Base-by-base conservation (phyloP, 164 flowering plant genomes). In the Pachysandra terminalis region DNA sequence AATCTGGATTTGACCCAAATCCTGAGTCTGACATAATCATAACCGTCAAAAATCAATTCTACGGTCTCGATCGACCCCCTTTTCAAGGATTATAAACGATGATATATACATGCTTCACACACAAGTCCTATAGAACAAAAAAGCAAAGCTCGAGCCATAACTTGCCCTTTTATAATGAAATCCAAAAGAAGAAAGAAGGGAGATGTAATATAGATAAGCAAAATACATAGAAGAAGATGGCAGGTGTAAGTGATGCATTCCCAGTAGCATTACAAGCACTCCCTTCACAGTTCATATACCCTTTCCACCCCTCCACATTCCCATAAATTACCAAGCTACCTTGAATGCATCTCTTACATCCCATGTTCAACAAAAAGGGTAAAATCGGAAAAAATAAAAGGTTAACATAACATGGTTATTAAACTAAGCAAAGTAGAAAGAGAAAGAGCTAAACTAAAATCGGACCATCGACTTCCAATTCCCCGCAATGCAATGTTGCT, bases 391-490 rank as follows among this genome's bases (percentile, higher is more conserved):
- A 61, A 61, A 63, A 51, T 17, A 66, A 70, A 71, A 41, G 24
- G 41, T 61, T 19, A 60, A 64, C 63, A 32, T 67, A 17, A n/a
- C n/a, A 63, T 63, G 62, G 57, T 45, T 25, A 57, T 41, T 27
- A 63, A 68, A 64, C 35, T 25, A 56, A 62, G 64, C 35, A 61
- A 56, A 62, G 64, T 48, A 61, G 67, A 24, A 41, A 56, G 10
- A 63, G 63, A 66, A 58, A 17, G 19, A 23, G 10, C 27, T 25
- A 60, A 16, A 24, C 37, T 65, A 48, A 67, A 81, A 69, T 85
- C 94, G 94, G 94, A 89, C 94, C 94, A 87, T 57, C 63, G 80
- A 81, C 87, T 88, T 87, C 85, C 89, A 77, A 84, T 89, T 85
- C 94, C 94, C 94, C 87, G 85, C 86, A 68, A 72, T 84, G 90